Evolutionary conservation across 345 rosid genomes (phyloP), one percentile per base, ranked within the genome.

Genomic region (Eucalyptus cladocalyx): DNA sequence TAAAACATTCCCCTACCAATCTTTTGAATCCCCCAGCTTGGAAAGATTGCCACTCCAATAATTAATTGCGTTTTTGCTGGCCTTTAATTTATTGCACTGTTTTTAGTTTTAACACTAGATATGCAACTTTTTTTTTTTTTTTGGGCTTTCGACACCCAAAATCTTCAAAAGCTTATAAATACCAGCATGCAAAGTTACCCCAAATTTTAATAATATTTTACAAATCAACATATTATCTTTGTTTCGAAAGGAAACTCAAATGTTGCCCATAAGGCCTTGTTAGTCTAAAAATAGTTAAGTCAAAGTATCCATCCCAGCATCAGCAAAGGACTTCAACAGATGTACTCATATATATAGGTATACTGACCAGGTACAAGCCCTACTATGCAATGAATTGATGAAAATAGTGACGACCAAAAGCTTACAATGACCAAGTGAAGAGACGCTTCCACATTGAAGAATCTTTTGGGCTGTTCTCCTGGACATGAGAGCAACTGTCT

Each of bases 381-480:
- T 37, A 37, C 15, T 19, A 76, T 76, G 65, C 87, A 47, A n/a
- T 32, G 42, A 86, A 86, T 51, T 86, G 43, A 86, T n/a, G 43
- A 51, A 86, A 86, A n/a, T 24, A 86, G 83, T 76, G 83, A 21
- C 4, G 28, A 76, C 43, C 90, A 65, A 91, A 42, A 85, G 92
- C 96, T 93, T 95, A 96, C 99, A 91, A 90, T 91, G 93, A 93
- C 95, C 96, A 92, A 53, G 92, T 90, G 91, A 94, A 95, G 90
- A 97, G 98, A 88, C 89, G 88, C 88, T 93, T 93, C 99, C 99
- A 97, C 89, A 95, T 89, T 88, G 96, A 93, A 81, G 98, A 92
- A 92, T 95, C 97, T 91, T 94, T 94, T 40, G 97, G n/a, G n/a
- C 49, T 48, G 49, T 4, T 48, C 14, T 47, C 49, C 5, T 4